Percentiles rank a stretch among this genome's conserved stretches.
These are phyloP conservation scores for Mycena belliarum DNA, from an alignment of 768 basidiomycete species.

Conservation along the genomic window DNA sequence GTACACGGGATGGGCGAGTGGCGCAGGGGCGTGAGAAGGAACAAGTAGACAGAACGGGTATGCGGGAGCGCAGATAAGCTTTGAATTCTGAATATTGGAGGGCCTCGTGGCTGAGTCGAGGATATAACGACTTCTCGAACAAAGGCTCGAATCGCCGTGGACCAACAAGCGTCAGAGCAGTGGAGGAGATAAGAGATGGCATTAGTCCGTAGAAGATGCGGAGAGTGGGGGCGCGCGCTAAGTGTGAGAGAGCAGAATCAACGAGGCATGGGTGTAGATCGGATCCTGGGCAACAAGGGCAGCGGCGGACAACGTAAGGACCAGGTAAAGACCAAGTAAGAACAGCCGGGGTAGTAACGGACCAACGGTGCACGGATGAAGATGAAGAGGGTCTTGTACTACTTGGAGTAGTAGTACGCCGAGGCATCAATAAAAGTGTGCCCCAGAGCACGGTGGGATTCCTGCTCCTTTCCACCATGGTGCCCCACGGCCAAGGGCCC, in stretches of 20 bases:
- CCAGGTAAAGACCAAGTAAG: too few relatives aligned
- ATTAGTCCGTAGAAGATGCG: neutral
- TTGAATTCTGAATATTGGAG: conserved; percentile 12
- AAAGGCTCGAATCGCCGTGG: neutral
- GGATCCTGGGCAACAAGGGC: neutral
- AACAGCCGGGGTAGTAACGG: too few relatives aligned
- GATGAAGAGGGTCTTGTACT: too few relatives aligned
- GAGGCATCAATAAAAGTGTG: too few relatives aligned
- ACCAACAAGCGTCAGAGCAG: neutral
- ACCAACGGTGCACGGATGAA: too few relatives aligned
- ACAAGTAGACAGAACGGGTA: neutral
- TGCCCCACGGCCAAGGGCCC: neutral
- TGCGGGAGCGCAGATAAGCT: neutral
- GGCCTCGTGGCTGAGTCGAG: conserved; percentile 19
- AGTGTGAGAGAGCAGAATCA: too few relatives aligned
- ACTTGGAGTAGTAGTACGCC: too few relatives aligned
- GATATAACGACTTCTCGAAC: neutral
- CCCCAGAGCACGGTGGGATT: too few relatives aligned
- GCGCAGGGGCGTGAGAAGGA: neutral
- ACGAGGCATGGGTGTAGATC: neutral
- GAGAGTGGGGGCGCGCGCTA: neutral
- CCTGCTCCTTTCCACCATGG: too few relatives aligned
- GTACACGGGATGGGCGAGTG: neutral
- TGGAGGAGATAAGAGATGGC: neutral
- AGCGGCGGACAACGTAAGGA: too few relatives aligned